These are phyloP conservation scores for Torulaspora maleeae DNA, from an alignment of 805 yeast genomes.

Conservation along the genomic window DNA sequence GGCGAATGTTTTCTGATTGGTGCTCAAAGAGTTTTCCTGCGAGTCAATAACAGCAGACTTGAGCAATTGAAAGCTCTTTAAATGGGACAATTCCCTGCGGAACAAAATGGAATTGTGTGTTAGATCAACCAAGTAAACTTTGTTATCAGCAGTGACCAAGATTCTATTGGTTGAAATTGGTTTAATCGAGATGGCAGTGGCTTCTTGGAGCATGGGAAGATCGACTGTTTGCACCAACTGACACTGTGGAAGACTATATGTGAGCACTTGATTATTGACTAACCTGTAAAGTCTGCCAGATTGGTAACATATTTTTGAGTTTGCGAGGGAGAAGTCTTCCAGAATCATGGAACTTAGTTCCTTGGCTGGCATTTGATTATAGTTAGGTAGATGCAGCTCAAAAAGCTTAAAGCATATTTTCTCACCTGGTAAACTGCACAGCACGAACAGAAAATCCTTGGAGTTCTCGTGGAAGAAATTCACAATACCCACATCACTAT, in stretches of 20 bases:
- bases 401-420: slow-evolving; percentile 27
- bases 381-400: slow-evolving; percentile 13
- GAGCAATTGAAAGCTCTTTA: slow-evolving; percentile 29
- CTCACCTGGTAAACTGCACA: slow-evolving; percentile 22
- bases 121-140: slow-evolving; percentile 29
- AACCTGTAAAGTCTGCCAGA: slow-evolving; percentile 30
- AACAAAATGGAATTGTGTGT: slow-evolving; percentile 26
- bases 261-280: slow-evolving; percentile 13
- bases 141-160: slow-evolving; percentile 28
- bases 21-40: background rate
- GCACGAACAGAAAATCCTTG: slow-evolving; percentile 17
- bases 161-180: slow-evolving; percentile 32
- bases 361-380: slow-evolving; percentile 14
- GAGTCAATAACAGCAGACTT: slow-evolving; percentile 23
- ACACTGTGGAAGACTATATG: slow-evolving; percentile 28
- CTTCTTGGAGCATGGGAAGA: slow-evolving; percentile 26
- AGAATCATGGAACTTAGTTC: slow-evolving; percentile 28
- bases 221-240: slow-evolving; percentile 20
- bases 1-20: slow-evolving; percentile 26
- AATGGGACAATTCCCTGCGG: slow-evolving; percentile 26
- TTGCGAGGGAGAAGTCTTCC: slow-evolving; percentile 19
- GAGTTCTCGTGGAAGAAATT: slow-evolving; percentile 23
- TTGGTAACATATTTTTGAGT: slow-evolving; percentile 26
- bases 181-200: slow-evolving; percentile 22
- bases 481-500: slow-evolving; percentile 21